Base-by-base conservation (phyloP, 2,329 filamentous ascomycete species). In the Cryphonectria naterciae region DNA sequence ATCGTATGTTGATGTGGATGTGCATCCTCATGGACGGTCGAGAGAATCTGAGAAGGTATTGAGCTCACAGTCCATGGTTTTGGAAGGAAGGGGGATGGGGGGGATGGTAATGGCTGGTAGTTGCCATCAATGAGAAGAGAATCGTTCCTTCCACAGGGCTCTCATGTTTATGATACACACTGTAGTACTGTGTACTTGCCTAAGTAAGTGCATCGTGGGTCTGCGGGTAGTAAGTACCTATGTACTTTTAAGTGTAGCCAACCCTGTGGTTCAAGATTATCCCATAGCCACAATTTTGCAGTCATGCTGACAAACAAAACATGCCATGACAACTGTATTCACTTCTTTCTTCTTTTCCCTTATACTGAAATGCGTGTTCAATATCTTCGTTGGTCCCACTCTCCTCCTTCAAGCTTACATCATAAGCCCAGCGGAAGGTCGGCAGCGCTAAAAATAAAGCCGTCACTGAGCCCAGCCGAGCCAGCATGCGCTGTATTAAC, bases 361-460 rank as follows among this genome's bases (percentile, higher is more conserved):
- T 10, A 49, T n/a, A n/a, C 46, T 3, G 22, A 22, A 43, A 17
- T 43, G 41, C 41, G 5, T 43, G 15, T 22, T 46, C 43, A 46
- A 19, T 13, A 46, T 49, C 6, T 19, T 22, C 7, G 19, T 19
- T 49, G 5, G 32, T 32, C 3, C 7, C 22, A 32, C 32, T 22
- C 10, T 22, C 8, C 17, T 61, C 28, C 56, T 37, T 41, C 61
- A 39, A 32, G 22, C 37, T 56, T 11, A n/a, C 46, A 15, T 41
- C 17, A 37, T 28, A 15, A 11, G 32, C 28, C n/a, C 6, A 35
- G 32, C 64, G 32, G 64, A 35, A 35, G n/a, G 46, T 35, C 64
- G 64, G 64, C 28, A 56, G 32, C 64, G 64, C 64, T 66, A 66
- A 66, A 66, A 66, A 61, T 61, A 61, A 28, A 8, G n/a, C 35